Conservation (phyloP, 176 grass and related monocot genomes). For the Microstegium vimineum region DNA sequence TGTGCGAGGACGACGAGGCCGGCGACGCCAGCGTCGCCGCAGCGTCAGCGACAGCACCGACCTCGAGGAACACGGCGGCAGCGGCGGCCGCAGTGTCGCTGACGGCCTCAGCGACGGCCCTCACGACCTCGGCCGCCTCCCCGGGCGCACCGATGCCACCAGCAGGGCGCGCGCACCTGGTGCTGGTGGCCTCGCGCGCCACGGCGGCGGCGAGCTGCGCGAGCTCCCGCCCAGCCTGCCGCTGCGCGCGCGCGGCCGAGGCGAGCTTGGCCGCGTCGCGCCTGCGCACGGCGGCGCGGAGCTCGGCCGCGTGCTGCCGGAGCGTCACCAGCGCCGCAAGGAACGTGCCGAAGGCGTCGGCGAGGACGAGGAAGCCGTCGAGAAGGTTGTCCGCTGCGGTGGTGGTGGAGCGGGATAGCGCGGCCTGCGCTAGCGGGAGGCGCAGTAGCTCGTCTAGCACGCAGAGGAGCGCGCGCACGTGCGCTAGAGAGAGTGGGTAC, state of each 20-base stretch:
- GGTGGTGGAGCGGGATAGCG: background rate
- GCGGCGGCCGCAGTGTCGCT: slow-evolving; percentile 30
- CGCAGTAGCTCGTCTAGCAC: slow-evolving; percentile 59
- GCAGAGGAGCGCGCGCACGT: too few species aligned
- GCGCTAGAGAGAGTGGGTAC: slow-evolving; percentile 30
- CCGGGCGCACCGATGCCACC: too few species aligned
- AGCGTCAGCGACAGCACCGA: slow-evolving; percentile 18
- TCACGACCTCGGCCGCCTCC: slow-evolving; percentile 22
- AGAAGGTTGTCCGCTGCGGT: slow-evolving; percentile 38
- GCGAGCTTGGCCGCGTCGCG: too few species aligned
- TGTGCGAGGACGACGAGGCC: background rate
- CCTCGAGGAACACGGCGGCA: slow-evolving; percentile 28
- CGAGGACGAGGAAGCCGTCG: slow-evolving; percentile 61
- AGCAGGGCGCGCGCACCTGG: background rate
- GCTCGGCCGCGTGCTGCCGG: slow-evolving; percentile 29
- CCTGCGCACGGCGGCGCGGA: too few species aligned
- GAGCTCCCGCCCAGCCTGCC: slow-evolving; percentile 31
- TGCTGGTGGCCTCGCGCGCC: slow-evolving; percentile 25
- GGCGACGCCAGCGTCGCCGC: slow-evolving; percentile 1
- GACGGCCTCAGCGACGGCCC: slow-evolving; percentile 33
- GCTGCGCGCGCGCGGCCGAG: too few species aligned
- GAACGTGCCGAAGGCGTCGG: slow-evolving; percentile 57
- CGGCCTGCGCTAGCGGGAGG: slow-evolving; percentile 27
- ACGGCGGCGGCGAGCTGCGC: slow-evolving; percentile 23
- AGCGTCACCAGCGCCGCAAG: slow-evolving; percentile 28